Conservation (phyloP, 108 stramenopile genomes). For the Craspedostauros australis region DNA sequence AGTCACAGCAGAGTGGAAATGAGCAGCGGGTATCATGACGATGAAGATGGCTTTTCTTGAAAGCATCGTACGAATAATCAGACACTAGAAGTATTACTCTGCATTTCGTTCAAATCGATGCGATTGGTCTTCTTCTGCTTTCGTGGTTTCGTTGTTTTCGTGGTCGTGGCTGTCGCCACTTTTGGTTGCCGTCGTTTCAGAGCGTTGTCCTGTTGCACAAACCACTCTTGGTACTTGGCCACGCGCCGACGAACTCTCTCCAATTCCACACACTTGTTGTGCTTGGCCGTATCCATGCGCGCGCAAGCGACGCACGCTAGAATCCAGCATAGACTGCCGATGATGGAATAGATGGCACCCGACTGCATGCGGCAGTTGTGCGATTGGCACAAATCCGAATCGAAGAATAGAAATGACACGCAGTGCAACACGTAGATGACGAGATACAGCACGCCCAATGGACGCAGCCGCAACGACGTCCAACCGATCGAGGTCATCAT, state of each 20-base stretch:
- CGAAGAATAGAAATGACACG: slow-evolving; percentile 45
- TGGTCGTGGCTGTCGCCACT: not conserved
- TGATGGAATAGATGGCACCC: slow-evolving; percentile 16
- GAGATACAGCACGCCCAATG: slow-evolving; percentile 26
- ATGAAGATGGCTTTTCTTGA: not conserved
- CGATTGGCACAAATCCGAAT: slow-evolving; percentile 26
- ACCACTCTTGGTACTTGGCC: no score
- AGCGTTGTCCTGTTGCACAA: no score
- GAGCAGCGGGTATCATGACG: no score
- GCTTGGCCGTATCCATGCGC: slow-evolving; percentile 46
- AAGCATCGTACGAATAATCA: no score
- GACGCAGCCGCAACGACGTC: slow-evolving; percentile 42
- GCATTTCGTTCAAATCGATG: no score
- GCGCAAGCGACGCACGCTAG: slow-evolving; percentile 21
- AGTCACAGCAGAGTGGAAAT: no score
- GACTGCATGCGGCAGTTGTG: slow-evolving; percentile 17
- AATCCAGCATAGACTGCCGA: slow-evolving; percentile 37
- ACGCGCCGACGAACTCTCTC: no score
- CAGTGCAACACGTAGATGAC: slow-evolving; percentile 47
- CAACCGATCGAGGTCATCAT: slow-evolving; percentile 23
- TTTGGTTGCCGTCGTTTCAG: slow-evolving; percentile 3
- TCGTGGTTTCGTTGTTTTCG: not conserved
- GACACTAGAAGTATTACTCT: no score
- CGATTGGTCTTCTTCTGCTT: no score
- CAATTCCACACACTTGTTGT: no score